A percentile compares a stretch with the other conserved stretches of the same genome.
phyloP scores from a whole-genome alignment of 108 stramenopile species.

The Nannochloropsis oceanica region DNA sequence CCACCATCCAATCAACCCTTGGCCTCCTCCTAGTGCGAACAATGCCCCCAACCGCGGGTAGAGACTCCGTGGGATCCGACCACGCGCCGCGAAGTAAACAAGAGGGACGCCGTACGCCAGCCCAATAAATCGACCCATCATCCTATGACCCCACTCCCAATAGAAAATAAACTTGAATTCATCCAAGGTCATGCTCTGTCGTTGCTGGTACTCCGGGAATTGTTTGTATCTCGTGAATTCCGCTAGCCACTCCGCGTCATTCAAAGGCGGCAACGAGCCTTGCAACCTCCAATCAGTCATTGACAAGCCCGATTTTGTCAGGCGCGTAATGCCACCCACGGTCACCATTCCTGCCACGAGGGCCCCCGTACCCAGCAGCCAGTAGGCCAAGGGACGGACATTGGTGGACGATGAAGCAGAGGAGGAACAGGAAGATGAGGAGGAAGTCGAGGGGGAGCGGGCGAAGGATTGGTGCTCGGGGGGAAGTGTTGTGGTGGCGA shows the following conservation, averaged over 20 bases:
- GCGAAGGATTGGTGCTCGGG: background rate
- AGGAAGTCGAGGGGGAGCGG: background rate
- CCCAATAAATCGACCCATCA: constrained; percentile 86
- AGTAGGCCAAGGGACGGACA: constrained; percentile 48
- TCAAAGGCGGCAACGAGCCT: constrained; percentile 63
- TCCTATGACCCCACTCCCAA: constrained; percentile 96
- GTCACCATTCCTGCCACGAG: constrained; percentile 90
- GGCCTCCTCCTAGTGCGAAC: constrained; percentile 84
- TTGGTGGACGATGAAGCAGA: background rate
- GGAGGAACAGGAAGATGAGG: background rate
- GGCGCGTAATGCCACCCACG: constrained; percentile 88
- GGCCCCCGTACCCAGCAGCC: constrained; percentile 71
- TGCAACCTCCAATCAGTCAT: constrained; percentile 95
- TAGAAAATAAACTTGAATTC: constrained; percentile 97
- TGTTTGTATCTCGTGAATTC: constrained; percentile 93
- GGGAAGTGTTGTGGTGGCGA: background rate
- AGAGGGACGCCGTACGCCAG: constrained; percentile 66
- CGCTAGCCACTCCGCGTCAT: constrained; percentile 62
- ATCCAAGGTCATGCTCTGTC: constrained; percentile 79
- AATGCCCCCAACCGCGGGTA: constrained; percentile 58
- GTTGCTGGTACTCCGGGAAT: constrained; percentile 73
- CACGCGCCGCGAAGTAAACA: constrained; percentile 61
- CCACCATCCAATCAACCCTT: constrained; percentile 99
- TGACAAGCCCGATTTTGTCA: constrained; percentile 83
- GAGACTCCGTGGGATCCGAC: constrained; percentile 63